These are phyloP conservation scores for Clarireedia monteithiana DNA, from an alignment of 2,329 filamentous ascomycete species.

Conservation along the genomic window DNA sequence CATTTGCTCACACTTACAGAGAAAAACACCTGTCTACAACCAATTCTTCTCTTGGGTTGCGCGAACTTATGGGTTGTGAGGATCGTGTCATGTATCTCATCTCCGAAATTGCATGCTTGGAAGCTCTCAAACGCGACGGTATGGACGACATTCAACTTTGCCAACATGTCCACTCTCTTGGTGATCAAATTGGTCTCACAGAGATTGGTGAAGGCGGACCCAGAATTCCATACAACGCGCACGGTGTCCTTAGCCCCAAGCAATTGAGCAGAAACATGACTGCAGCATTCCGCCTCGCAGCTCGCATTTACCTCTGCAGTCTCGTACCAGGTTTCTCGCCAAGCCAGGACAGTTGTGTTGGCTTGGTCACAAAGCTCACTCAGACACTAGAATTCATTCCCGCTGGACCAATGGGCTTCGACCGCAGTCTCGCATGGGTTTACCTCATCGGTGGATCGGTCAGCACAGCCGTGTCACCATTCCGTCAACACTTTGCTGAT, in stretches of 20 bases:
- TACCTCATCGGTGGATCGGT: constrained; percentile 80
- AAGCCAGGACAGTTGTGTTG: constrained; percentile 62
- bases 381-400: constrained; percentile 76
- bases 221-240: constrained; percentile 55
- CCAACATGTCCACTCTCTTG: constrained; percentile 81
- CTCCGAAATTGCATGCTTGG: constrained; percentile 92
- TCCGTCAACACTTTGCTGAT: constrained; percentile 71
- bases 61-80: constrained; percentile 94
- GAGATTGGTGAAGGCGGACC: constrained; percentile 55
- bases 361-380: constrained; percentile 71
- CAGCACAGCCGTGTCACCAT: constrained; percentile 62
- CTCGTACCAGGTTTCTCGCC: constrained; percentile 83
- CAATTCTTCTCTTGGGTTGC: constrained; percentile 61
- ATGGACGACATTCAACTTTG: constrained; percentile 84
- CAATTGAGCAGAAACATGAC: constrained; percentile 86
- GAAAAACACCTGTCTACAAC: constrained; percentile 74
- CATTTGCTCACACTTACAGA: constrained; percentile 91
- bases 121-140: constrained; percentile 74
- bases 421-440: constrained; percentile 88
- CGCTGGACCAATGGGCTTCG: constrained; percentile 71
- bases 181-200: constrained; percentile 75
- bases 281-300: constrained; percentile 80
- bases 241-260: constrained; percentile 70
- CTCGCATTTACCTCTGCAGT: constrained; percentile 94
- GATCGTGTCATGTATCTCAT: constrained; percentile 97